These are phyloP conservation scores for Blepharisma undulans DNA, from an alignment of 169 alveolate species.

Conservation along the genomic window DNA sequence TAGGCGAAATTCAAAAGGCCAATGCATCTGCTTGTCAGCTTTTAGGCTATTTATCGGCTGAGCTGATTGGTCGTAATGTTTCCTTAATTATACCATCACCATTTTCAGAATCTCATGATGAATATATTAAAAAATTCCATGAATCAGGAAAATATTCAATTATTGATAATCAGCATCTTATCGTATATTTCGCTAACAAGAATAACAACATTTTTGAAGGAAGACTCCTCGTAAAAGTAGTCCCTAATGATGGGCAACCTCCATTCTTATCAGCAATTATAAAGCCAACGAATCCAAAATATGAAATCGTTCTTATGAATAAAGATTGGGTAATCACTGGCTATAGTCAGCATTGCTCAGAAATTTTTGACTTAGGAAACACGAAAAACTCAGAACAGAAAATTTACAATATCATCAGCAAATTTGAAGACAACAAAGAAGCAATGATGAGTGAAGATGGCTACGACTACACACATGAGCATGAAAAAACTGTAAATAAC, in stretches of 20 bases:
- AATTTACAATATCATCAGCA: neutral
- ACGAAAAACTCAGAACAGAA: conserved; percentile 33
- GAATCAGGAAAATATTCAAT: conserved; percentile 32
- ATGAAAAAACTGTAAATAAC: neutral
- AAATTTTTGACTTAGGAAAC: neutral
- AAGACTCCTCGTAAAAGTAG: conserved; percentile 33
- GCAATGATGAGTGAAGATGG: conserved; percentile 9
- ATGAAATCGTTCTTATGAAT: conserved; percentile 12
- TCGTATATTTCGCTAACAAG: conserved; percentile 4
- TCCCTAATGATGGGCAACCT: conserved; percentile 32
- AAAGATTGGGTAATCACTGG: conserved; percentile 19
- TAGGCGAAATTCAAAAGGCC: conserved; percentile 30
- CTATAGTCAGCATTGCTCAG: neutral
- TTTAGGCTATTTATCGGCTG: conserved; percentile 27
- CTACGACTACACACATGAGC: neutral
- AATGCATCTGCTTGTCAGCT: conserved; percentile 21
- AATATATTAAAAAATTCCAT: conserved; percentile 21
- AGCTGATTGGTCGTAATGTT: conserved; percentile 19
- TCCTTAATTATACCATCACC: conserved; percentile 30
- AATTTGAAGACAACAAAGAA: conserved; percentile 13
- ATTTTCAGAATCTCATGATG: conserved; percentile 24
- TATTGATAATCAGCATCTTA: conserved; percentile 5
- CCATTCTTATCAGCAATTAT: conserved; percentile 33
- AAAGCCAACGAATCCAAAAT: conserved; percentile 22
- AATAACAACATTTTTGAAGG: conserved; percentile 33